Evolutionary conservation across 2,329 filamentous ascomycete species (phyloP).

Genomic region (Fusarium decemcellulare): DNA sequence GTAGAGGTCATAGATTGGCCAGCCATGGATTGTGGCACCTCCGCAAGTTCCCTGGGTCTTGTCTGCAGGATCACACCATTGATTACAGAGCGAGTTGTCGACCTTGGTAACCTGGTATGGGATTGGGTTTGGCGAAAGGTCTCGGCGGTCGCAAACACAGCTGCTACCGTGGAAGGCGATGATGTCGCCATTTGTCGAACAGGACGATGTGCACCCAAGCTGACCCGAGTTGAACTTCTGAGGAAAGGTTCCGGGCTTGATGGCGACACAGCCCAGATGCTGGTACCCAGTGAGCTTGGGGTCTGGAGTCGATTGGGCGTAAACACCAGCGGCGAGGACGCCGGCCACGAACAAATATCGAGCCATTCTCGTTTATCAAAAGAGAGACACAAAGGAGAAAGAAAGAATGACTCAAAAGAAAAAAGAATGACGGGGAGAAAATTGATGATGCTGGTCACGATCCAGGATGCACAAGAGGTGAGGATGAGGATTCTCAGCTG

Average conservation of each 20-base stretch:
- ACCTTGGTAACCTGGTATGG: conserved; percentile 32
- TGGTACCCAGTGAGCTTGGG: conserved; percentile 23
- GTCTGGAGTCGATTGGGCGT: conserved; percentile 31
- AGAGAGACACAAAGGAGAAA: conserved; percentile 27
- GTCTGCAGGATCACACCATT: conserved; percentile 33
- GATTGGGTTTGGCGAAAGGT: conserved; percentile 28
- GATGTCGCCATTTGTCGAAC: conserved; percentile 38
- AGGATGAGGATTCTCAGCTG: conserved; percentile 24
- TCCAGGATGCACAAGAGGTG: not conserved
- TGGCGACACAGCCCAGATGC: conserved; percentile 33
- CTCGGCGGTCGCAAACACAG: conserved; percentile 39
- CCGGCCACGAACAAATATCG: conserved; percentile 20
- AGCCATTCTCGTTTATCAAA: conserved; percentile 15
- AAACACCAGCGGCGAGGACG: conserved; percentile 21
- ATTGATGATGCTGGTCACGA: conserved; percentile 1
- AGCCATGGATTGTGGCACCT: conserved; percentile 28
- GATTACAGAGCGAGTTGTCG: conserved; percentile 31
- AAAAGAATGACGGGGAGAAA: conserved; percentile 20
- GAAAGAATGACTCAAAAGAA: conserved; percentile 32
- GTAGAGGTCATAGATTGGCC: conserved; percentile 39
- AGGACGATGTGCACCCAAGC: conserved; percentile 23
- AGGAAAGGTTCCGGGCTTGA: conserved; percentile 32
- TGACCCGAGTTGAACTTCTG: conserved; percentile 23
- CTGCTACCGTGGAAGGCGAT: conserved; percentile 31
- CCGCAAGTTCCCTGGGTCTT: conserved; percentile 36